Evolutionary conservation across 768 basidiomycete genomes (phyloP).

Genomic region (Boletellus ananas): DNA sequence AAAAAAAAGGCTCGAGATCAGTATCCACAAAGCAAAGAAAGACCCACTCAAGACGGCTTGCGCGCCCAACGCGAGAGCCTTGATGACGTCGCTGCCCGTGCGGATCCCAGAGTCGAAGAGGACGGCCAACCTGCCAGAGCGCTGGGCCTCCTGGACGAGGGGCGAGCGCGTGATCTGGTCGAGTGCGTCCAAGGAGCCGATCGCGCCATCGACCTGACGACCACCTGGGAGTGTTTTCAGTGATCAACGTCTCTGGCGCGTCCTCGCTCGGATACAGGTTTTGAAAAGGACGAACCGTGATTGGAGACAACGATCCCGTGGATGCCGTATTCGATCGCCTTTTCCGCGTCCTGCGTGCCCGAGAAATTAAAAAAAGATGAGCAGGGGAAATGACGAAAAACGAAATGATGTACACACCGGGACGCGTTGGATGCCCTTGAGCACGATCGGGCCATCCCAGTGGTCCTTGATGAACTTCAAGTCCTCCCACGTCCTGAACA

Average conservation of each 20-base stretch:
- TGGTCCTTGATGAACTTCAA: slow-evolving; percentile 62
- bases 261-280: background rate
- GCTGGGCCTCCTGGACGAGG: slow-evolving; percentile 55
- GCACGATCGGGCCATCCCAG: slow-evolving; percentile 73
- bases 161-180: slow-evolving; percentile 63
- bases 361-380: background rate
- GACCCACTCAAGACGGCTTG: slow-evolving; percentile 70
- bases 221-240: slow-evolving; percentile 44
- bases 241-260: too few relatives aligned
- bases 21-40: background rate
- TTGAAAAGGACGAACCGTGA: slow-evolving; percentile 23
- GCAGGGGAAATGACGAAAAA: too few relatives aligned
- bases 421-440: slow-evolving; percentile 74
- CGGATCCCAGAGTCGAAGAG: slow-evolving; percentile 74
- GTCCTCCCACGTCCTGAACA: slow-evolving; percentile 68
- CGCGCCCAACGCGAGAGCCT: slow-evolving; percentile 83
- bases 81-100: slow-evolving; percentile 78
- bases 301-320: slow-evolving; percentile 49
- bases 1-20: slow-evolving; percentile 6
- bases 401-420: slow-evolving; percentile 37
- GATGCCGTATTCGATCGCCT: slow-evolving; percentile 41
- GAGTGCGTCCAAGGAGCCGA: slow-evolving; percentile 71
- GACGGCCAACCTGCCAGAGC: slow-evolving; percentile 59
- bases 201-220: slow-evolving; percentile 75
- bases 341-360: slow-evolving; percentile 42